Evolutionary conservation across 1,139 yeast species (phyloP).

Genomic region (Pichia sp.): DNA sequence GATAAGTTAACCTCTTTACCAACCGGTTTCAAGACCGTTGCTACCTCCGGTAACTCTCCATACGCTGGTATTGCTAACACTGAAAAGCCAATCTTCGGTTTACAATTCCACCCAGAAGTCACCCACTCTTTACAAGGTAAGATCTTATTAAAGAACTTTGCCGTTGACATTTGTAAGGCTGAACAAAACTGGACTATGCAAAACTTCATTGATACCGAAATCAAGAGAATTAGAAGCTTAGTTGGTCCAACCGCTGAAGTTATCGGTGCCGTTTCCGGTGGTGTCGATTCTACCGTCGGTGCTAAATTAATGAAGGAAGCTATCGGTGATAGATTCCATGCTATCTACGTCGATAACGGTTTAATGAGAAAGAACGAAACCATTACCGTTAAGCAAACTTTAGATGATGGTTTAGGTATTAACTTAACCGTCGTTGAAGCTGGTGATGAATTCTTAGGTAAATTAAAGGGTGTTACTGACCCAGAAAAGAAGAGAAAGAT

Average conservation of each 20-base stretch:
- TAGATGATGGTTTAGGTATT: constrained; percentile 91
- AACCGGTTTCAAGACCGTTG: constrained; percentile 83
- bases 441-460: constrained; percentile 78
- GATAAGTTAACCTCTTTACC: constrained; percentile 94
- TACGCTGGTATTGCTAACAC: constrained; percentile 89
- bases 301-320: constrained; percentile 98
- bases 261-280: constrained; percentile 99
- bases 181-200: constrained; percentile 96
- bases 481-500: constrained; percentile 99
- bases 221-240: constrained; percentile 81
- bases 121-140: constrained; percentile 95
- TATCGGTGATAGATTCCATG: constrained; percentile 98
- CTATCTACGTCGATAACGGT: constrained; percentile 97
- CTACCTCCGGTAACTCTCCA: constrained; percentile 92
- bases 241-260: constrained; percentile 99
- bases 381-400: constrained; percentile 78
- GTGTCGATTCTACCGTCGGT: constrained; percentile 99
- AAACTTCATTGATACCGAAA: constrained; percentile 95
- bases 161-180: constrained; percentile 86
- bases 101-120: constrained; percentile 99
- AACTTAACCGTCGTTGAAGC: constrained; percentile 96
- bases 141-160: constrained; percentile 83
- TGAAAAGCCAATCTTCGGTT: constrained; percentile 77
- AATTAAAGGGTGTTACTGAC: constrained; percentile 92
- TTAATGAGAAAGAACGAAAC: constrained; percentile 96